Percentiles rank a stretch among this genome's conserved stretches.
These are phyloP conservation scores for Phytophthora quininea DNA, from an alignment of 352 stramenopile genomes.

Conservation along the genomic window DNA sequence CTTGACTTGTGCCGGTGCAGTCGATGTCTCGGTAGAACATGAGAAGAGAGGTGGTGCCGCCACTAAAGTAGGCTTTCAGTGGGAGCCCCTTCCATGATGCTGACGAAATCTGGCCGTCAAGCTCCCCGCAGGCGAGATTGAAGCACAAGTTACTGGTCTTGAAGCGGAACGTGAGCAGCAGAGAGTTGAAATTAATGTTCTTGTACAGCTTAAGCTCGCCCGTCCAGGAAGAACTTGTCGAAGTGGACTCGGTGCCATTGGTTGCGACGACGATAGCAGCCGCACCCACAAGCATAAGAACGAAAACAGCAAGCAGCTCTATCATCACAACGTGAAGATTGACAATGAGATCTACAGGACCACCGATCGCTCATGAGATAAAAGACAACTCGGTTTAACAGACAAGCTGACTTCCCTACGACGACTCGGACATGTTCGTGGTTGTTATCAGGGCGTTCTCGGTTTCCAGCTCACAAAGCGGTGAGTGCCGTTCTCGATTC, in stretches of 20 bases:
- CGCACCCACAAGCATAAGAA: neutral
- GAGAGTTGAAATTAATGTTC: neutral
- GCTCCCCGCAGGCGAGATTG: neutral
- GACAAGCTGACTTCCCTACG: neutral
- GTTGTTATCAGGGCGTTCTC: neutral
- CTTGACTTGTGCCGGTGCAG: neutral
- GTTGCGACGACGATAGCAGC: neutral
- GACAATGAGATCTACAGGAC: too few relatives aligned
- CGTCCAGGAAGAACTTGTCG: neutral
- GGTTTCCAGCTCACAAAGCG: neutral
- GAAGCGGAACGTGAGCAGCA: neutral
- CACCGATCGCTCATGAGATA: too few relatives aligned
- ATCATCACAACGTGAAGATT: neutral
- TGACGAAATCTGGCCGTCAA: neutral
- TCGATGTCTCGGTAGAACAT: conserved; percentile 1
- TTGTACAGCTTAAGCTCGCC: neutral
- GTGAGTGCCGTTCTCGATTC: neutral
- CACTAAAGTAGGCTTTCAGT: neutral
- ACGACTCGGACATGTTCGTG: neutral
- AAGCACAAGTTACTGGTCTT: neutral
- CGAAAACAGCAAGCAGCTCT: neutral
- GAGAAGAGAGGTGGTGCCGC: neutral
- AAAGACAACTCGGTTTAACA: too few relatives aligned
- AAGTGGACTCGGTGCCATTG: neutral
- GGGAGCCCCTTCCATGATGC: neutral